Percentiles rank a stretch among this genome's conserved stretches.
Evolutionary conservation across 2,329 filamentous ascomycete species (phyloP).

Genomic region (Tolypocladium nubicola): DNA sequence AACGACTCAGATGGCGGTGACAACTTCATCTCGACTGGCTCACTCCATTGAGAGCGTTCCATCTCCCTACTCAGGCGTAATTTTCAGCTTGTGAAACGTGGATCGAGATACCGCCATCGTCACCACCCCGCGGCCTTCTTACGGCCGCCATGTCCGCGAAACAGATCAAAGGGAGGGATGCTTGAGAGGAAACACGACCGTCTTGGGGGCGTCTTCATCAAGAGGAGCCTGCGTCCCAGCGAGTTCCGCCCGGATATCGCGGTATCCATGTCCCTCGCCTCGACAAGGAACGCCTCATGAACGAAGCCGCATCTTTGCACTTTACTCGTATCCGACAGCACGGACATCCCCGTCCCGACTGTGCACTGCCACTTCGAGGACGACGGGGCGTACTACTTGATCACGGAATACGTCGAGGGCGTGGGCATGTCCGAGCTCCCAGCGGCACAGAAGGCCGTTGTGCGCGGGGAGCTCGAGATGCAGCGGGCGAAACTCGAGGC

Average conservation of each 20-base stretch:
- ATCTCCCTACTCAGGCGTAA: neutral
- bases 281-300: slow-evolving; percentile 10
- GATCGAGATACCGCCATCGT: neutral
- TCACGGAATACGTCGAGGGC: slow-evolving; percentile 9
- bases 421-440: slow-evolving; percentile 5
- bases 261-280: slow-evolving; percentile 18
- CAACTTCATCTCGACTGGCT: too few relatives aligned
- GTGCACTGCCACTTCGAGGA: slow-evolving; percentile 8
- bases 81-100: neutral
- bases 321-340: slow-evolving; percentile 3
- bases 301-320: slow-evolving; percentile 2
- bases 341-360: slow-evolving; percentile 7
- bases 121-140: neutral
- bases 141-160: neutral
- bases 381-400: slow-evolving; percentile 7
- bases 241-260: slow-evolving; percentile 17
- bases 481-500: slow-evolving; percentile 14
- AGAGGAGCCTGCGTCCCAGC: slow-evolving; percentile 16
- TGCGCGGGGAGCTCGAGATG: slow-evolving; percentile 15
- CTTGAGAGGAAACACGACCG: slow-evolving; percentile 19
- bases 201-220: slow-evolving; percentile 16
- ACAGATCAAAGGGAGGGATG: slow-evolving; percentile 9
- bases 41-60: neutral
- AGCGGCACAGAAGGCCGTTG: slow-evolving; percentile 1
- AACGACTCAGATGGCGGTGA: too few relatives aligned